A percentile compares a stretch with the other conserved stretches of the same genome.
Evolutionary conservation across 768 basidiomycete species (phyloP).

Genomic region (Mycena maculata): DNA sequence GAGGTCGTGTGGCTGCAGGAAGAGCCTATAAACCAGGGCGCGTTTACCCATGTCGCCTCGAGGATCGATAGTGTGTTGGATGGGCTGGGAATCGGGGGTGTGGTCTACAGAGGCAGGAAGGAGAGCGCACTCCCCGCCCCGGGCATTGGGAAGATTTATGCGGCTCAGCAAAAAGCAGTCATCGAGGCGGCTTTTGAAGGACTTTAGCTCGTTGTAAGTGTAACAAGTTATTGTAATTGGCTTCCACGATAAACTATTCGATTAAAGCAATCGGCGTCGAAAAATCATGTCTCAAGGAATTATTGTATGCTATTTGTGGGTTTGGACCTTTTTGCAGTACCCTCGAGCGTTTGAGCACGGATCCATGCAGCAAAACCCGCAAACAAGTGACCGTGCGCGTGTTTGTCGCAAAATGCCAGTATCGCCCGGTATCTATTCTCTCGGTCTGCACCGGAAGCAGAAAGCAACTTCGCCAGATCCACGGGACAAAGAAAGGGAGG

Average conservation of each 20-base stretch:
- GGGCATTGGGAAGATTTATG: conserved; percentile 78
- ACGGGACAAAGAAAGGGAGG: conserved; percentile 51
- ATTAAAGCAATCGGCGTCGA: no score
- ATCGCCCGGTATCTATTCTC: conserved; percentile 41
- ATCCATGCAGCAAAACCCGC: conserved; percentile 45
- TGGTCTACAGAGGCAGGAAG: conserved; percentile 74
- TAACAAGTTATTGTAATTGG: no score
- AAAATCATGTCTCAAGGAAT: no score
- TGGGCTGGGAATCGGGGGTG: conserved; percentile 43
- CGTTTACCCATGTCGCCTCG: conserved; percentile 72
- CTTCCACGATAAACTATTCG: no score
- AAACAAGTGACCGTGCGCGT: conserved; percentile 42
- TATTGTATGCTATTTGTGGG: neutral
- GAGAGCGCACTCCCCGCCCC: conserved; percentile 83
- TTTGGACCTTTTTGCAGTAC: neutral
- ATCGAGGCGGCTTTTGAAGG: conserved; percentile 68
- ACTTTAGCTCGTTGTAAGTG: conserved; percentile 29
- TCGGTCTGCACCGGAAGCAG: conserved; percentile 37
- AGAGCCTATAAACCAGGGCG: conserved; percentile 90
- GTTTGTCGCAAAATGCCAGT: conserved; percentile 42
- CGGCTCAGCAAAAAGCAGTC: conserved; percentile 70
- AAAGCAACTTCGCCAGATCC: conserved; percentile 46
- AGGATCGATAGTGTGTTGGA: conserved; percentile 67
- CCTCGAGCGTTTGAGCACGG: conserved; percentile 21
- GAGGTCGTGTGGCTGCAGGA: conserved; percentile 83